Conservation (phyloP, 805 yeast species). For the Saccharomycopsis lassenensis region DNA sequence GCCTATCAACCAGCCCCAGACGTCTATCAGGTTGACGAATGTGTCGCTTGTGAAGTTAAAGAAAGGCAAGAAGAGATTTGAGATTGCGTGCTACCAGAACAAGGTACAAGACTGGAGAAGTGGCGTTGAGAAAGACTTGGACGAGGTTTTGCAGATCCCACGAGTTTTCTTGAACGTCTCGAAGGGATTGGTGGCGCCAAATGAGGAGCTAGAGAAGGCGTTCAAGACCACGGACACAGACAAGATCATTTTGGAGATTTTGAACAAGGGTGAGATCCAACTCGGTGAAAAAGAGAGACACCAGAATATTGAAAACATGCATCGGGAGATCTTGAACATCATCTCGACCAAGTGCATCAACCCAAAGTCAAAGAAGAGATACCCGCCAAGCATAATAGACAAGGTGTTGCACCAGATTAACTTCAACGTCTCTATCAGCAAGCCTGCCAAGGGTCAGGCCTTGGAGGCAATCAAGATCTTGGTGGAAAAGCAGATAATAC, state of each 20-base stretch:
- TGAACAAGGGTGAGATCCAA: conserved; percentile 89
- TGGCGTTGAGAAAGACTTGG: conserved; percentile 83
- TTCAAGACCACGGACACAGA: conserved; percentile 73
- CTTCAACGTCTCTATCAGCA: conserved; percentile 63
- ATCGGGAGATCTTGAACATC: conserved; percentile 71
- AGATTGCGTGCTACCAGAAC: conserved; percentile 92
- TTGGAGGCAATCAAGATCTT: conserved; percentile 78
- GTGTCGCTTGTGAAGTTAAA: conserved; percentile 88
- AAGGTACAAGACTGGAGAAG: conserved; percentile 93
- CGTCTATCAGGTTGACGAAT: conserved; percentile 84
- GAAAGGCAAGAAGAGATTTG: conserved; percentile 85
- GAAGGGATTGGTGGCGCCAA: conserved; percentile 86
- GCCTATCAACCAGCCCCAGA: conserved; percentile 77
- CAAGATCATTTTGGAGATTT: conserved; percentile 65
- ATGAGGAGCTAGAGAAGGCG: conserved; percentile 63
- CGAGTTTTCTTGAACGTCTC: conserved; percentile 88
- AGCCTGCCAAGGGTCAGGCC: conserved; percentile 80
- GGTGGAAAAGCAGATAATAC: conserved; percentile 71
- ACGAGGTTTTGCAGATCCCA: conserved; percentile 94
- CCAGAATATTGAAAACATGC: conserved; percentile 58
- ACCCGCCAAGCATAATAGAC: conserved; percentile 90
- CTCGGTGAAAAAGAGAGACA: conserved; percentile 88
- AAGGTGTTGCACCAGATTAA: conserved; percentile 72
- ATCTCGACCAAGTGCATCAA: conserved; percentile 87
- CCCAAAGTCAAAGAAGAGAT: conserved; percentile 80